Base-by-base conservation (phyloP, 2,329 filamentous ascomycete species). In the Fusarium subtropicale region DNA sequence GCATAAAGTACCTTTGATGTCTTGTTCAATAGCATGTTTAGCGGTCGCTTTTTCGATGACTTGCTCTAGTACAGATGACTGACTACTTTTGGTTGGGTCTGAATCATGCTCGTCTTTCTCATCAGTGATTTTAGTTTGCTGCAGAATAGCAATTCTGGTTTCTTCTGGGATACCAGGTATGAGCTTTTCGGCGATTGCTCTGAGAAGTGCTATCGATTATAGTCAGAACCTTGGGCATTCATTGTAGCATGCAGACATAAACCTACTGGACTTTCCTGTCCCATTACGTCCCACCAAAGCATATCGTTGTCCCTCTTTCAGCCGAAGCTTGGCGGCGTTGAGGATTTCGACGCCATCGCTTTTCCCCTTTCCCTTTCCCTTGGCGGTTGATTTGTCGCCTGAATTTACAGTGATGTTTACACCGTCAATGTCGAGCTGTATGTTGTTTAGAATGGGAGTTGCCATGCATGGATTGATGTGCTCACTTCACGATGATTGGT, bases 211-310 rank as follows among this genome's bases (percentile, higher is more conserved):
- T 91, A 46, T n/a, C 20, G 20, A 39, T 10, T 15, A n/a, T 22
- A 6, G 46, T 69, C 12, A 68, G 56, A 20, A 36, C 30, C 28
- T 71, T 28, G 31, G 20, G 8, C 47, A 7, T 16, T 22, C 41
- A 4, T 10, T 46, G n/a, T 22, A 31, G 31, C 5, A 20, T 3
- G 4, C 8, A 20, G 7, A 22, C 24, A 10, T 28, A 8, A 16
- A 75, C 85, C 77, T 79, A 91, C 89, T 95, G 6, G 92, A 94
- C 76, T 97, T 97, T 8, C 93, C 93, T 3, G 90, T 91, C 1
- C 93, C 93, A 79, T 97, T 97, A 9, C 92, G 86, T 0, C 93
- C 93, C 22, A 95, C 83, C 3, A 97, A 82, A 0, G 92, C 92
- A 82, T 97, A 97, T 64, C 91, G 86, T 46, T 89, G 84, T 0